A percentile compares a stretch with the other conserved stretches of the same genome.
These are phyloP conservation scores for Pseudognaphalium luteoalbum DNA, from an alignment of 129 eudicot species.

Conservation along the genomic window DNA sequence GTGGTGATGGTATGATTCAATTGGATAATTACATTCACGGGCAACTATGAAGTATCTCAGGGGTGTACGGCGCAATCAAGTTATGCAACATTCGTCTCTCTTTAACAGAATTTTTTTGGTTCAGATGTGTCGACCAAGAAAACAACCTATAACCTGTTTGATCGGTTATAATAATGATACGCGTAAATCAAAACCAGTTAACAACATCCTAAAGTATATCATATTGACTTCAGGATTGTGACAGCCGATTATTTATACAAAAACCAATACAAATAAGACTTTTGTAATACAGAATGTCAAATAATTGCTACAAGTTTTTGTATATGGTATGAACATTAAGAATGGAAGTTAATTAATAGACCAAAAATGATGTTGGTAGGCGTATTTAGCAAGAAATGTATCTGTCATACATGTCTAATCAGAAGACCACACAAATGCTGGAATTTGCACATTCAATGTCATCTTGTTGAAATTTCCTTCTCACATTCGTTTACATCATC, in stretches of 20 bases:
- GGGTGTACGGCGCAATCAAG: not conserved
- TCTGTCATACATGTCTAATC: constrained; percentile 15
- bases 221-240: not conserved
- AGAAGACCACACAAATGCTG: constrained; percentile 14
- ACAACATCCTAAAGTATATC: not conserved
- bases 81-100: not conserved
- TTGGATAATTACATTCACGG: not conserved
- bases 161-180: no score
- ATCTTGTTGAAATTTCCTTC: constrained; percentile 19
- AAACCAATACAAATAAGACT: no score
- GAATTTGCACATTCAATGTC: constrained; percentile 6
- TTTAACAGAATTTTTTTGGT: not conserved
- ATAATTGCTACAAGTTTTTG: not conserved
- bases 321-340: not conserved
- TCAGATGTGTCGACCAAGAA: no score
- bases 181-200: not conserved
- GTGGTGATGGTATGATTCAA: not conserved
- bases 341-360: constrained; percentile 16
- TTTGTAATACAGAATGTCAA: not conserved
- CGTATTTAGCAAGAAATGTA: constrained; percentile 2
- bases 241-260: not conserved
- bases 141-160: no score
- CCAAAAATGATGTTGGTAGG: constrained; percentile 3
- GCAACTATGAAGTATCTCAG: not conserved
- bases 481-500: constrained; percentile 22